Conservation (phyloP, 306 rosid genomes). For the Cucurbita argyrosperma region DNA sequence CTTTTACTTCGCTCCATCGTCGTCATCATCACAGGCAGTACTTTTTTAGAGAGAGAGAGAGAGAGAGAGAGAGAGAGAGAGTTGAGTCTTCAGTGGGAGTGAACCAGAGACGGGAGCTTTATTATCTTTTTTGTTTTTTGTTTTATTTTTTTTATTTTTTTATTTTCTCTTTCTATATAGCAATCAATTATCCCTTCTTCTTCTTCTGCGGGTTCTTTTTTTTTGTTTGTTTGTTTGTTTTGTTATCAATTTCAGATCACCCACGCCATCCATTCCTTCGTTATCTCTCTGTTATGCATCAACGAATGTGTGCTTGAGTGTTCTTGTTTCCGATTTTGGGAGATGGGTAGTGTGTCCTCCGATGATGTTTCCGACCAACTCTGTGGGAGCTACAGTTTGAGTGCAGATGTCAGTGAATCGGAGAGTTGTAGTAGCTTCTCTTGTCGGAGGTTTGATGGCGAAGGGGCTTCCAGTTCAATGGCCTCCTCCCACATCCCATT, state of each 20-base stretch:
- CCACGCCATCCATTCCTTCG: neutral
- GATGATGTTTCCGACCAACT: conserved; percentile 68
- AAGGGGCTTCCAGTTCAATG: conserved; percentile 65
- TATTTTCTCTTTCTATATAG: neutral
- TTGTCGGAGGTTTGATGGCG: conserved; percentile 51
- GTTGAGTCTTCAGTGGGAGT: neutral
- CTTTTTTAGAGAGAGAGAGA: too few species aligned
- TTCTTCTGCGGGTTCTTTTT: neutral
- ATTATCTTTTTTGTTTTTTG: neutral
- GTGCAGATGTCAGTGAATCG: conserved; percentile 91
- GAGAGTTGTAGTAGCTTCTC: conserved; percentile 80
- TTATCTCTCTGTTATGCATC: neutral
- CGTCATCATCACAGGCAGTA: neutral
- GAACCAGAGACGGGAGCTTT: neutral
- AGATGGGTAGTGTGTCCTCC: conserved; percentile 65
- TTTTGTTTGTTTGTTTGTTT: neutral
- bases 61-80: too few species aligned
- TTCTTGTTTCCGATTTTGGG: neutral
- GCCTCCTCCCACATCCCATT: conserved; percentile 48
- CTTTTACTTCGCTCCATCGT: conserved; percentile 14
- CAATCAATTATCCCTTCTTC: neutral
- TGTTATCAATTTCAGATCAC: neutral
- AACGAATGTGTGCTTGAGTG: conserved; percentile 25
- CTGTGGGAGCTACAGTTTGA: conserved; percentile 76
- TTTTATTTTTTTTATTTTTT: too few species aligned